Conservation (phyloP, 164 flowering plant genomes). For the Stephania cephalantha region DNA sequence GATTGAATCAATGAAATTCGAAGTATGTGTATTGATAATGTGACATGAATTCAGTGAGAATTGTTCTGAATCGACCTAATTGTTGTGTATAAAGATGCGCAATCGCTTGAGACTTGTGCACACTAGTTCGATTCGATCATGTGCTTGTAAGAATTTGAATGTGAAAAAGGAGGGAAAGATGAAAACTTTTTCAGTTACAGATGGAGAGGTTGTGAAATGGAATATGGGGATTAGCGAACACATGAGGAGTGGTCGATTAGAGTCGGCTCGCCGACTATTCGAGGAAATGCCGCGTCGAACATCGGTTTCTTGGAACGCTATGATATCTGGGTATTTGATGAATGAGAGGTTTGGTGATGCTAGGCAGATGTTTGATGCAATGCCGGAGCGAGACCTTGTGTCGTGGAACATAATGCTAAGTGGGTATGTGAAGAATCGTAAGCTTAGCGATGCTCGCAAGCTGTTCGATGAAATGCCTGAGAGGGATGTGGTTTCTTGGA, state of each 20-base stretch:
- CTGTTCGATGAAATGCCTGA: slow-evolving; percentile 11
- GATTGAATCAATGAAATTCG: too few species aligned
- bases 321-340: slow-evolving; percentile 3
- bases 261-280: slow-evolving; percentile 1
- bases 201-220: slow-evolving; percentile 6
- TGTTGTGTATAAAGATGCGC: neutral
- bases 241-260: slow-evolving; percentile 6
- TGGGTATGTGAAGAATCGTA: neutral
- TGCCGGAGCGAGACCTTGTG: slow-evolving; percentile 5
- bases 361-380: neutral
- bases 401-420: slow-evolving; percentile 8
- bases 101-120: neutral
- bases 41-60: too few species aligned
- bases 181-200: neutral
- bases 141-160: neutral
- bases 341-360: slow-evolving; percentile 1
- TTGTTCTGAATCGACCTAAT: neutral
- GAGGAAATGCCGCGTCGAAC: slow-evolving; percentile 10
- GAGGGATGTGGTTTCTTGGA: slow-evolving; percentile 9
- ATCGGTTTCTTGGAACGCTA: slow-evolving; percentile 7
- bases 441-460: neutral
- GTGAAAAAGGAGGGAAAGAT: neutral
- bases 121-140: neutral
- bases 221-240: slow-evolving; percentile 1
- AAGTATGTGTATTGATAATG: too few species aligned